These are phyloP conservation scores for Penicillium nordicum DNA, from an alignment of 2,329 filamentous ascomycete species.

Conservation along the genomic window DNA sequence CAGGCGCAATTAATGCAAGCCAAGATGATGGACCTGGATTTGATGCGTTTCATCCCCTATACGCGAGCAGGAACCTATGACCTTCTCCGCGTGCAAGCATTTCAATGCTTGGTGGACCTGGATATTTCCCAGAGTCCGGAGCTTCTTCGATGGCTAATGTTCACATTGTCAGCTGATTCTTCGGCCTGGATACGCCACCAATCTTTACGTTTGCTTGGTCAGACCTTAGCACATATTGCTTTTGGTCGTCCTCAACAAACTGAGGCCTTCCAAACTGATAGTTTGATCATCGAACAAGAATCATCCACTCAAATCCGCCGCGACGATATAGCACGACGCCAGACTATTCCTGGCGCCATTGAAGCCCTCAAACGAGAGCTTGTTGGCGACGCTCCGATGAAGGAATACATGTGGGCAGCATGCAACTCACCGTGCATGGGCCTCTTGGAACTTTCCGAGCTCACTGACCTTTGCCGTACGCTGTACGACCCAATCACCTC, in stretches of 20 bases:
- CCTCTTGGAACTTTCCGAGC: conserved; percentile 53
- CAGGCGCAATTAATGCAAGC: conserved; percentile 54
- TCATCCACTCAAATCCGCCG: conserved; percentile 51
- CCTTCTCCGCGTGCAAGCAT: conserved; percentile 58
- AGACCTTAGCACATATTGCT: conserved; percentile 56
- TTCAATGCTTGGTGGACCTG: conserved; percentile 55
- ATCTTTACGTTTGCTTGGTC: conserved; percentile 52
- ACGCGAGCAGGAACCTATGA: conserved; percentile 59
- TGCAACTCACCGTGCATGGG: conserved; percentile 51
- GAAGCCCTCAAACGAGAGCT: conserved; percentile 55
- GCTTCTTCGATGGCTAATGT: conserved; percentile 56
- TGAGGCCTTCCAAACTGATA: conserved; percentile 34
- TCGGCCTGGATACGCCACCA: conserved; percentile 57
- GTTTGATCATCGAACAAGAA: conserved; percentile 59
- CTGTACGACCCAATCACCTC: conserved; percentile 54
- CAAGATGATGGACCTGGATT: conserved; percentile 51
- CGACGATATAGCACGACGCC: conserved; percentile 52
- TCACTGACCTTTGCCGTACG: conserved; percentile 56
- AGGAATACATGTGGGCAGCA: conserved; percentile 55
- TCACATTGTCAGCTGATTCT: conserved; percentile 54
- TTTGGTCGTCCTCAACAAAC: conserved; percentile 49
- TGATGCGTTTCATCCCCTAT: conserved; percentile 60
- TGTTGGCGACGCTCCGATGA: conserved; percentile 47
- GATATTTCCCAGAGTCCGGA: conserved; percentile 51
- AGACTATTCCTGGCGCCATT: conserved; percentile 58